These are phyloP conservation scores for Aspergillus steynii DNA, from an alignment of 495 filamentous ascomycete genomes.

Conservation along the genomic window DNA sequence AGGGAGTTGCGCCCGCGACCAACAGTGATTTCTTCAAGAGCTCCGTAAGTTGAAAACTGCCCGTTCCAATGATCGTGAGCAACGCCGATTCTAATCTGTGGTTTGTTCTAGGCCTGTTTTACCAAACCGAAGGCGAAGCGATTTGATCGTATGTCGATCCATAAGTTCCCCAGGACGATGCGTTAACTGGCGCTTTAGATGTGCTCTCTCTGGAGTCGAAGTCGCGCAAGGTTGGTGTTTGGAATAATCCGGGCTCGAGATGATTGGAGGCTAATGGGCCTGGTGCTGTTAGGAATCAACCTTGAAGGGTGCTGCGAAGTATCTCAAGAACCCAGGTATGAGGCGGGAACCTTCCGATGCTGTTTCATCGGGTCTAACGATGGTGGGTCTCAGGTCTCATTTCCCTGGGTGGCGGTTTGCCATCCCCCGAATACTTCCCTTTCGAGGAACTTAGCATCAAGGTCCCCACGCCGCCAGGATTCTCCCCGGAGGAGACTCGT, in stretches of 20 bases:
- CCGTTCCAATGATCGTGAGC: not conserved
- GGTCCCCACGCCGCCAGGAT: slow-evolving; percentile 65
- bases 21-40: slow-evolving; percentile 86
- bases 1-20: slow-evolving; percentile 73
- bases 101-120: slow-evolving; percentile 39
- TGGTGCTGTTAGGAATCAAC: slow-evolving; percentile 50
- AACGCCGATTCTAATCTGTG: slow-evolving; percentile 7
- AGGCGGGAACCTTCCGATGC: too few relatives aligned
- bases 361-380: not conserved
- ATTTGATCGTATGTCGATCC: slow-evolving; percentile 72
- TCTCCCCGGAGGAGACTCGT: slow-evolving; percentile 64
- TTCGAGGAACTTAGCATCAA: slow-evolving; percentile 68
- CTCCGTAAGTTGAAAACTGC: slow-evolving; percentile 43
- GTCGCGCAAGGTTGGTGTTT: slow-evolving; percentile 36
- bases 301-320: slow-evolving; percentile 77
- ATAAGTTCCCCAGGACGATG: not conserved
- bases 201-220: slow-evolving; percentile 41
- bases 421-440: slow-evolving; percentile 87
- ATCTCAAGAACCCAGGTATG: slow-evolving; percentile 67
- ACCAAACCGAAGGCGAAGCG: slow-evolving; percentile 78
- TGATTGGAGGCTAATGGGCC: slow-evolving; percentile 11
- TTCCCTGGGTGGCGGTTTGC: slow-evolving; percentile 89
- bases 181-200: slow-evolving; percentile 25
- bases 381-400: slow-evolving; percentile 54
- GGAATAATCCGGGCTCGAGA: not conserved